Base-by-base conservation (phyloP, 2,329 filamentous ascomycete species). In the Beauveria pseudobassiana region DNA sequence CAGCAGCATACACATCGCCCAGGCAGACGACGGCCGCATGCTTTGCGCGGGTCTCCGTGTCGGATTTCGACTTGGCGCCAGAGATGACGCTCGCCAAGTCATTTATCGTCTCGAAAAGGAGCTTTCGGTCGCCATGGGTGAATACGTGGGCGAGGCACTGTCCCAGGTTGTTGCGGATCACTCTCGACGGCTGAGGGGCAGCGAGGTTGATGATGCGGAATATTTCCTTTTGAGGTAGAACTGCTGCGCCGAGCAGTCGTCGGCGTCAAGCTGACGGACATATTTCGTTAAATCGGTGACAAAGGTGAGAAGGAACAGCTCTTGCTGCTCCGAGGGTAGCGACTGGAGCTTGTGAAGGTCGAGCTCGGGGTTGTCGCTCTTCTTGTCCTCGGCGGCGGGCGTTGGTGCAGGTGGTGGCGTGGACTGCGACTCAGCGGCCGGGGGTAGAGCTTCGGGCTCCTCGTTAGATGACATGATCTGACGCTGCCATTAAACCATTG, bases 61-160 rank as follows among this genome's bases (percentile, higher is more conserved):
- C 93, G 59, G 78, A 78, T 72, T 88, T 89, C 40, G 80, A 81
- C 73, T 96, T 97, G 22, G 88, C 85, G 53, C 83, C 83, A 63
- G 86, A 86, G 51, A 96, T 73, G 61, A 96, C 86, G 12, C 77
- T 80, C 10, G 93, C 80, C 12, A 98, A 80, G 67, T 98, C 93
- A 69, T 95, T 96, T 71, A 98, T 89, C 0, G 91, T 96, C 74
- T 99, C 95, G 71, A 96, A 97, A 2, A 99, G 82, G 56, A 96
- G 82, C 72, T 96, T 96, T 65, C 93, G 84, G 75, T 97, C 93
- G 14, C 95, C 95, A 65, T 89, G 88, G 18, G 81, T 83, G 66
- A 99, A 89, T 63, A 98, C 87, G 69, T 89, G 87, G 48, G 88
- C 88, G 66, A 97, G 88, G 68, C 91, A 93, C 74, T 86, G 85